phyloP scores from a whole-genome alignment of 495 filamentous ascomycete genomes.

The Staphylotrichum longicolle region DNA sequence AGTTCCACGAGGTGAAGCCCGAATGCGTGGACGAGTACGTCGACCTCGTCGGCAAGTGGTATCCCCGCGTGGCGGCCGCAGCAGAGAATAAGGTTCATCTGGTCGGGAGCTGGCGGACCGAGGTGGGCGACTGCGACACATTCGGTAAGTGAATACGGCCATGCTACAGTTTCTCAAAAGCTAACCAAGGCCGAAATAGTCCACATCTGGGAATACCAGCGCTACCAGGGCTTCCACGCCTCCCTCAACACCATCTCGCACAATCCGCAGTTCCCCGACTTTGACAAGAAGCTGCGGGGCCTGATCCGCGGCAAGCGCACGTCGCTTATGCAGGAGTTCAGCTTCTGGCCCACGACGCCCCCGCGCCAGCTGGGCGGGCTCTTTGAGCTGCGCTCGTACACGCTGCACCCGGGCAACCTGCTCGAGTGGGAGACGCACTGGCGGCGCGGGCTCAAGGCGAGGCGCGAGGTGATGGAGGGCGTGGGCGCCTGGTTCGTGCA shows the following conservation, averaged over 20 bases:
- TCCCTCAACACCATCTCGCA: constrained; percentile 79
- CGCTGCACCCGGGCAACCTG: constrained; percentile 89
- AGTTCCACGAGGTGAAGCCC: constrained; percentile 94
- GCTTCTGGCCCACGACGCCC: constrained; percentile 95
- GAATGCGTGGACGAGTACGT: constrained; percentile 95
- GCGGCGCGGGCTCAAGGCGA: constrained; percentile 85
- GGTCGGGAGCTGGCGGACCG: constrained; percentile 97
- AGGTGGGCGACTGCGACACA: constrained; percentile 96
- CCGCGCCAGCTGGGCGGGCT: constrained; percentile 87
- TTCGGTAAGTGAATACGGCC: constrained; percentile 64
- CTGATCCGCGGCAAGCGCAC: constrained; percentile 79
- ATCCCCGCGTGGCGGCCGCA: constrained; percentile 76
- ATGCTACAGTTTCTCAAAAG: not conserved
- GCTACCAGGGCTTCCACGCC: constrained; percentile 91
- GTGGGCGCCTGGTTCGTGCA: constrained; percentile 99
- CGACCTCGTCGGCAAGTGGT: constrained; percentile 86
- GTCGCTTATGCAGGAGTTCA: constrained; percentile 98
- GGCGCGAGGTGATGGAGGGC: constrained; percentile 95
- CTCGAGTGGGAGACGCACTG: constrained; percentile 99
- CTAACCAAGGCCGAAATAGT: constrained; percentile 49
- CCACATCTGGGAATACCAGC: constrained; percentile 99
- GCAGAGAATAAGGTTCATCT: constrained; percentile 90
- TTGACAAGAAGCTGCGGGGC: constrained; percentile 74
- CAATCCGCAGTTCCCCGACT: constrained; percentile 77
- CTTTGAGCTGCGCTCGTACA: constrained; percentile 97